Base-by-base conservation (phyloP, 73 alveolate species). In the Blepharisma stoltei region DNA sequence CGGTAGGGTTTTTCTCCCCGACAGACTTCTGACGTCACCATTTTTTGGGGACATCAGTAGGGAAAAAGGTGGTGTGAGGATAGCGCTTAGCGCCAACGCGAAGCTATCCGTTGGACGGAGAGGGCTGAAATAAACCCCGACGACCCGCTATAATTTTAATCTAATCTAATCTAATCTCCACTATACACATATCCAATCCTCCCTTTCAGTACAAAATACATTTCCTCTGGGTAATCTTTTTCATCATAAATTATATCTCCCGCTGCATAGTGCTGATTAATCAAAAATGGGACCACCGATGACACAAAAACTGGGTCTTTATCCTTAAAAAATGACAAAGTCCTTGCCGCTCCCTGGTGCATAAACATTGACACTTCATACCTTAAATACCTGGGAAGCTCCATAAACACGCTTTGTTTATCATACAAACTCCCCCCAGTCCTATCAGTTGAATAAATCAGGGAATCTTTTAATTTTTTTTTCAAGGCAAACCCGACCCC, bases 181-280 rank as follows among this genome's bases (percentile, higher is more conserved):
- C 41, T 32, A 32, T 32, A 32, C 67, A 38, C 25, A 11, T 23
- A 44, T 6, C 32, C 8, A 68, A 68, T 54, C 37, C 78, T 14
- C 23, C 78, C 78, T 44, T 68, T 32, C 1, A 44, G 20, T 4
- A 68, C 38, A 54, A 68, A 68, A 54, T 20, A 68, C 60, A 68
- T 68, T 6, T 27, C 25, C 25, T 68, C 45, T 20, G 78, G 65
- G 25, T 68, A 54, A 6, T 68, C 45, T 7, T 44, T 54, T 68
- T 68, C 67, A n/a, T 44, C 37, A 44, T 21, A 68, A 6, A 68
- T 44, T 23, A 38, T 38, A 7, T 68, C 78, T 6, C 25, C 25
- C 5, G 1, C 78, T 2, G 1, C 11, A 11, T 23, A 14, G 4
- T 27, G 66, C 67, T 23, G 20, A 1, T 50, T 23, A 23, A 23